A percentile compares a stretch with the other conserved stretches of the same genome.
These are phyloP conservation scores for Penicillium chermesinum DNA, from an alignment of 495 filamentous ascomycete species.

Conservation along the genomic window DNA sequence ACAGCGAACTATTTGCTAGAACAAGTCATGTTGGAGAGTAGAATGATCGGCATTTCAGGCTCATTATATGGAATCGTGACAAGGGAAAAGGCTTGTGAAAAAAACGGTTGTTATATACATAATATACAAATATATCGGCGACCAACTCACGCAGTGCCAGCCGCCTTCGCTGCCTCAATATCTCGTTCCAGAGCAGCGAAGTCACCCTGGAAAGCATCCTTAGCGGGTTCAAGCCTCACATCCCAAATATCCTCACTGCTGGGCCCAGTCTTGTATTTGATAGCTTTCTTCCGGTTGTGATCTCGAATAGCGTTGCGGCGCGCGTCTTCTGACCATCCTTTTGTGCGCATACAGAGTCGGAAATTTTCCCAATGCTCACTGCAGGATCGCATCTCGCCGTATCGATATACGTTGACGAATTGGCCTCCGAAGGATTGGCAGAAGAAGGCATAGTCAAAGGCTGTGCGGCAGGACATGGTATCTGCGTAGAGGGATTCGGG, in stretches of 20 bases:
- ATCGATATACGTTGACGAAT: slow-evolving; percentile 81
- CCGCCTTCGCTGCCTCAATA: slow-evolving; percentile 44
- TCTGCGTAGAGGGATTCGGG: slow-evolving; percentile 66
- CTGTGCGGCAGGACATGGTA: slow-evolving; percentile 78
- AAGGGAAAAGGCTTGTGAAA: neutral
- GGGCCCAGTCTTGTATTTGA: slow-evolving; percentile 65
- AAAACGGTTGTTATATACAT: neutral
- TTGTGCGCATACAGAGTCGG: slow-evolving; percentile 92
- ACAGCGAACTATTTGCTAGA: no score
- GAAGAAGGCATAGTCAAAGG: slow-evolving; percentile 93
- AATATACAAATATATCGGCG: neutral
- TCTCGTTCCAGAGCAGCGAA: slow-evolving; percentile 53
- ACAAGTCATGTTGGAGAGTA: neutral
- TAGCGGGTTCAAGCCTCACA: slow-evolving; percentile 49
- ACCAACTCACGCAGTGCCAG: neutral
- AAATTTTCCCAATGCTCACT: slow-evolving; percentile 80
- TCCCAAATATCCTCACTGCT: slow-evolving; percentile 95
- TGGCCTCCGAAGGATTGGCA: slow-evolving; percentile 90
- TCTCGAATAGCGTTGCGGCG: slow-evolving; percentile 57
- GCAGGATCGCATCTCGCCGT: slow-evolving; percentile 69
- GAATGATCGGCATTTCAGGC: neutral
- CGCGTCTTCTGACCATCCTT: slow-evolving; percentile 38
- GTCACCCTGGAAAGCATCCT: slow-evolving; percentile 52
- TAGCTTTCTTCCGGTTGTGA: slow-evolving; percentile 67
- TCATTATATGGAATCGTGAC: neutral